Conservation (phyloP, 2,329 filamentous ascomycete species). For the Cercospora sesami region DNA sequence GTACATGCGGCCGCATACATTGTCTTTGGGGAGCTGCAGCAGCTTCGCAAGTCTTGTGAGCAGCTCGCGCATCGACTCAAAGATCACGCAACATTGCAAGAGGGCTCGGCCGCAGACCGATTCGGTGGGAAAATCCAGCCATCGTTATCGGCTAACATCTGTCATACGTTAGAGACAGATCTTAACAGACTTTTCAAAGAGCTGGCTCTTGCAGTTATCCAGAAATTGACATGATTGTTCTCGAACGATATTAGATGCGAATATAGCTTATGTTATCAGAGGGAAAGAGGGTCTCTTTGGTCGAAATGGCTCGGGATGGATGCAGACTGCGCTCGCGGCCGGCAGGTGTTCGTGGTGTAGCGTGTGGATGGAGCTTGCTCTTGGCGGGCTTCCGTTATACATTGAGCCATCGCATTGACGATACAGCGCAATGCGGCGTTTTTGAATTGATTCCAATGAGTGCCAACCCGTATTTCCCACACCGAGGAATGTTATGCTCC, state of each 20-base stretch:
- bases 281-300: neutral
- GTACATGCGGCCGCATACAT: neutral
- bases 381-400: neutral
- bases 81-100: neutral
- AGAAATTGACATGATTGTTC: neutral
- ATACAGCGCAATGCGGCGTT: neutral
- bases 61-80: neutral
- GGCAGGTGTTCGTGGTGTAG: neutral
- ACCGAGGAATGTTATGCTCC: neutral
- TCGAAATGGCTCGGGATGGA: neutral
- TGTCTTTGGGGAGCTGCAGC: constrained; percentile 1
- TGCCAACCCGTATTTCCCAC: neutral
- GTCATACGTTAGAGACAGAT: neutral
- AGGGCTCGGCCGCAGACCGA: neutral
- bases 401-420: neutral
- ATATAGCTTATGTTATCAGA: neutral
- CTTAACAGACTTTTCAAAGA: neutral
- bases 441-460: neutral
- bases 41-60: neutral
- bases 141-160: neutral
- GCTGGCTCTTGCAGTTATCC: neutral
- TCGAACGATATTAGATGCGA: neutral
- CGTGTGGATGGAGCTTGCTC: neutral
- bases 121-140: neutral
- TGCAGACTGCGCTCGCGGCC: neutral